Evolutionary conservation across 2,329 filamentous ascomycete species (phyloP).

Genomic region (Colletotrichum tanaceti): DNA sequence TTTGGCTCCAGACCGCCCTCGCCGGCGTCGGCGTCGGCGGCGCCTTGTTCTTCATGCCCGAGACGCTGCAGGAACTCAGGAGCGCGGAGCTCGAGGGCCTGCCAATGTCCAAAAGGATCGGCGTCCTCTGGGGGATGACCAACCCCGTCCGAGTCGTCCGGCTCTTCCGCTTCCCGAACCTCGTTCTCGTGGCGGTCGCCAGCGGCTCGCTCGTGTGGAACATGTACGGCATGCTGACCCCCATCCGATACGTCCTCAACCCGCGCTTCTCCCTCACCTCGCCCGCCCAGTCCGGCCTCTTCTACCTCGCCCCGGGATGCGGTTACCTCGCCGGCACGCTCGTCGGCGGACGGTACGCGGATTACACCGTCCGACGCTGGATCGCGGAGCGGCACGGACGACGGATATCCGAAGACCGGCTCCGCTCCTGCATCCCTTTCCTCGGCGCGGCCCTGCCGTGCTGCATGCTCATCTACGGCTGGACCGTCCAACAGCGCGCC

Average conservation of each 20-base stretch:
- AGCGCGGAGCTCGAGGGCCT: slow-evolving; percentile 70
- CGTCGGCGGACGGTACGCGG: slow-evolving; percentile 75
- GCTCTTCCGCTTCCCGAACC: slow-evolving; percentile 74
- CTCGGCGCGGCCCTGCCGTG: slow-evolving; percentile 69
- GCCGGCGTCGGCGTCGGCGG: slow-evolving; percentile 65
- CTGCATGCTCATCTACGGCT: slow-evolving; percentile 78
- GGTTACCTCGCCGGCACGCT: slow-evolving; percentile 76
- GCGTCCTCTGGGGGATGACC: slow-evolving; percentile 58
- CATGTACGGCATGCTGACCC: slow-evolving; percentile 75
- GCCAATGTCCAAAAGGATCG: slow-evolving; percentile 56
- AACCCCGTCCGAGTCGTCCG: slow-evolving; percentile 74
- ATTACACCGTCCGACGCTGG: slow-evolving; percentile 70
- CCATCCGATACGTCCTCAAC: slow-evolving; percentile 77
- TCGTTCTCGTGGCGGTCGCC: slow-evolving; percentile 68
- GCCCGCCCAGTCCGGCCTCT: slow-evolving; percentile 73
- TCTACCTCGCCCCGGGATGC: slow-evolving; percentile 76
- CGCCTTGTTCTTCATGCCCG: slow-evolving; percentile 71
- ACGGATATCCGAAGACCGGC: slow-evolving; percentile 77
- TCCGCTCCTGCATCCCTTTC: slow-evolving; percentile 70
- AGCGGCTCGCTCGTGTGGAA: slow-evolving; percentile 76
- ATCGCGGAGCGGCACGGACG: slow-evolving; percentile 62
- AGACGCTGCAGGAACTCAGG: slow-evolving; percentile 74
- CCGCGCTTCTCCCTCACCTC: slow-evolving; percentile 73
- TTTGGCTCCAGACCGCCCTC: slow-evolving; percentile 76
- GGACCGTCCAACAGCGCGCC: slow-evolving; percentile 48